Evolutionary conservation across 2,329 filamentous ascomycete genomes (phyloP), one percentile per base, ranked within the genome.

Genomic region (Calonectria hongkongensis): DNA sequence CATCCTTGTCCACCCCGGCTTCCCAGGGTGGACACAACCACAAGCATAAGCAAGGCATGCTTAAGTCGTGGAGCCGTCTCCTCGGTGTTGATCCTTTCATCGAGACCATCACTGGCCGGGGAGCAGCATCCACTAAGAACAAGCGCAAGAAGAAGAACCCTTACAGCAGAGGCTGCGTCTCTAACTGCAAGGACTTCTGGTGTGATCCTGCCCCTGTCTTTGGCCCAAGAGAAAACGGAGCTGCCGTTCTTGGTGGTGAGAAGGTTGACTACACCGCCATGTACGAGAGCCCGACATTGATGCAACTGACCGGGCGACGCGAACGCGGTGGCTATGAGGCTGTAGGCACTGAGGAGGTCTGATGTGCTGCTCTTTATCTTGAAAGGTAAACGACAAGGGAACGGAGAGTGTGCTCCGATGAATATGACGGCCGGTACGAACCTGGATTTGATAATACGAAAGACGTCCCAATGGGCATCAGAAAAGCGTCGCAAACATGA

Each of bases 101-200:
- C 75, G 94, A 96, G 77, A 98, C 96, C 2, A 95, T 97, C 1
- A 95, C 95, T 0, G 96, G 96, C 2, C 90, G 95, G 50, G 92
- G 94, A 66, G 94, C 94, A 0, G 92, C 93, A 7, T 87, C 88
- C 3, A 84, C 85, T 28, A 84, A 87, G 83, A 86, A 88, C 82
- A 86, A 87, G 85, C 88, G 87, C 77, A 85, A 89, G 75, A 89
- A 89, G 81, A 88, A 88, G 76, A 99, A 98, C 82, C 96, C 96
- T 0, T 99, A 96, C 83, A 96, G 92, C 71, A 89, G 92, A 39
- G 97, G 97, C 9, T 88, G 95, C 47, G 79, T 97, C n/a, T 90
- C 92, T 72, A 99, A 99, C 82, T 99, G 97, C 85, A 93, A 91
- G 76, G 97, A 99, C 84, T 99, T 99, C 83, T 98, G 96, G 95